phyloP scores from a whole-genome alignment of 345 rosid species.

The Pelargonium nanum region DNA sequence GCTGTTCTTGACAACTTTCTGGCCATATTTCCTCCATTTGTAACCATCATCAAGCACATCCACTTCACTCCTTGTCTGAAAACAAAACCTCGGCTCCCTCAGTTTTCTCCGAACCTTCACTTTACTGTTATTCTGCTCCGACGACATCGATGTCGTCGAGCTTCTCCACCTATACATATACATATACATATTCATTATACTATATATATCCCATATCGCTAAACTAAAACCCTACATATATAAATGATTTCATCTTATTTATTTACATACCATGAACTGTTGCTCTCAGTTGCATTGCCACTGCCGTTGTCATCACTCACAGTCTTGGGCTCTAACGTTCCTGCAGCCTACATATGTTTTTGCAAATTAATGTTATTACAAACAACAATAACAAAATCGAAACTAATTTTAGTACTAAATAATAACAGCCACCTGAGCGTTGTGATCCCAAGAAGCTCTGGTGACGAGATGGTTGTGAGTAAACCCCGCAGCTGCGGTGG shows the following conservation, averaged over 20 bases:
- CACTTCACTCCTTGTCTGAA: conserved; percentile 90
- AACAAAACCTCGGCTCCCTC: conserved; percentile 96
- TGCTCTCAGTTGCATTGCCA: not conserved
- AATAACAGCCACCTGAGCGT: too few relatives aligned
- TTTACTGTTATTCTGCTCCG: conserved; percentile 56
- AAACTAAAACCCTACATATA: too few relatives aligned
- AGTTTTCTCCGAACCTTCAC: conserved; percentile 81
- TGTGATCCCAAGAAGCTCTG: too few relatives aligned
- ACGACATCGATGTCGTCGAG: conserved; percentile 42
- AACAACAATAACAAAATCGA: too few relatives aligned
- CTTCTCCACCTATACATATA: conserved; percentile 65
- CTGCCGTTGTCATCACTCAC: not conserved
- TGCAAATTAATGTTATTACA: too few relatives aligned
- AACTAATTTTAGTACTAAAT: too few relatives aligned
- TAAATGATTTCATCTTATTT: too few relatives aligned
- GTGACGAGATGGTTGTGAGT: too few relatives aligned
- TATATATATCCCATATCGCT: too few relatives aligned
- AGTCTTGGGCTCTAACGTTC: not conserved
- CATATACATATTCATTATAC: too few relatives aligned
- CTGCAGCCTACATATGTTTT: not conserved
- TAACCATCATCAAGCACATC: conserved; percentile 97
- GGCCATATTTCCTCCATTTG: conserved; percentile 98
- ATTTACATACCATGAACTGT: not conserved
- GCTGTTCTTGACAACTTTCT: conserved; percentile 94
- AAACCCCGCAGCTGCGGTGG: too few relatives aligned